phyloP scores from a whole-genome alignment of 1,139 yeast genomes.

The Pichia sp. region DNA sequence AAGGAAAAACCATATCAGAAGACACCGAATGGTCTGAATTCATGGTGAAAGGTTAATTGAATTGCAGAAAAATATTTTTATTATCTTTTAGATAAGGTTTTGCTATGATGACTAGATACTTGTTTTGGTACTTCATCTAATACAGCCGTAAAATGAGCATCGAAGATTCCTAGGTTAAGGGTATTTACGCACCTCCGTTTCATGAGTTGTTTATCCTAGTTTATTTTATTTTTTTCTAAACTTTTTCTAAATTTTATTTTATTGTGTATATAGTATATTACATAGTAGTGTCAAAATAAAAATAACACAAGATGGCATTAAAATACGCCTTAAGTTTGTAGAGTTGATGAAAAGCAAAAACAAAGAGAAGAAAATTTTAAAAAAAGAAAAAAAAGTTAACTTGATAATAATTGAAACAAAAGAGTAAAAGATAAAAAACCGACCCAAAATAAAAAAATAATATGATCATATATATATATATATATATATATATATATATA shows the following conservation, averaged over 20 bases:
- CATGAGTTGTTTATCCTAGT: background rate
- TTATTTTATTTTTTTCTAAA: background rate
- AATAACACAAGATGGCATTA: background rate
- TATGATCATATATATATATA: no score
- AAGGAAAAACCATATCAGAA: background rate
- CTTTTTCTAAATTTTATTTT: background rate
- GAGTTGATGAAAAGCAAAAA: background rate
- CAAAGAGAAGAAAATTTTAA: background rate
- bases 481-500: no score
- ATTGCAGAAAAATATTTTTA: no score
- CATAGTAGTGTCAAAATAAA: background rate
- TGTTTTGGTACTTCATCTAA: no score
- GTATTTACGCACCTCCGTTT: no score
- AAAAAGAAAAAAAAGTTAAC: background rate
- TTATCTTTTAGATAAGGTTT: no score
- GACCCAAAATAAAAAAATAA: background rate
- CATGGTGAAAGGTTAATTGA: no score
- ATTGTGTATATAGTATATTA: background rate
- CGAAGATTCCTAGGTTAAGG: no score
- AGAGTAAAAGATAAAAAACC: background rate
- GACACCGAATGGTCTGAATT: background rate
- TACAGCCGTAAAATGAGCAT: no score
- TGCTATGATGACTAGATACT: no score
- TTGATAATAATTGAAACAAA: background rate
- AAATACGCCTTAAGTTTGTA: background rate